Evolutionary conservation across 768 basidiomycete genomes (phyloP), one percentile per base, ranked within the genome.

Genomic region (Lactarius psammicola): DNA sequence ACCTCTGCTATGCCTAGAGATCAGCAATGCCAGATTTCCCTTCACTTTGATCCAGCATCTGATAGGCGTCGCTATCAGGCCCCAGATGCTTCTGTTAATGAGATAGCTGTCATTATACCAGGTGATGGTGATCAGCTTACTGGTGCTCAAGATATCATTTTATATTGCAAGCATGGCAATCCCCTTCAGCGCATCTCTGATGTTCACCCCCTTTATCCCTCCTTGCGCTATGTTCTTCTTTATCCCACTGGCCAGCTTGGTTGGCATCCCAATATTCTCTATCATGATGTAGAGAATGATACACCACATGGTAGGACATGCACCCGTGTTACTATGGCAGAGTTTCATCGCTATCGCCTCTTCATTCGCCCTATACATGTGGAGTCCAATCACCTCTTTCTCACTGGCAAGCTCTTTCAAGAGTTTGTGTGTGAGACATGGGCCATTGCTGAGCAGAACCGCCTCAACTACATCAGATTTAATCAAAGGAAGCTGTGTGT

Each of bases 11-110:
- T 42, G 18, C 40, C 38, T 23, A 9, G 1, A 23, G n/a, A 56
- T 1, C 30, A 63, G 31, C 40, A 56, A 3, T 40, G 68, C 8
- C 20, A 31, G 0, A 79, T 82, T 70, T 3, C 60, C 18, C 60
- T 62, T 15, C 38, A 30, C 3, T 62, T 62, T 42, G 20, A 54
- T 23, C 0, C 51, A 0, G 0, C 0, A 9, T 30, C 3, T 62
- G 60, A 62, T 40, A 18, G 23, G 8, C 17, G 4, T 2, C 36
- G 36, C 26, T 61, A 61, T 30, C 13, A 61, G 1, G 2, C 11
- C 5, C 60, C 38, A 13, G 38, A 62, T 40, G 60, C 20, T 18
- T 18, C 36, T 15, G 38, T 55, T 1, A 13, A 5, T 1, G 60
- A 62, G 60, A 23, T 62, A 5, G 38, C 60, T 4, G 38, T 55